phyloP scores from a whole-genome alignment of 2,329 filamentous ascomycete species.

The Hypomyces perniciosus region DNA sequence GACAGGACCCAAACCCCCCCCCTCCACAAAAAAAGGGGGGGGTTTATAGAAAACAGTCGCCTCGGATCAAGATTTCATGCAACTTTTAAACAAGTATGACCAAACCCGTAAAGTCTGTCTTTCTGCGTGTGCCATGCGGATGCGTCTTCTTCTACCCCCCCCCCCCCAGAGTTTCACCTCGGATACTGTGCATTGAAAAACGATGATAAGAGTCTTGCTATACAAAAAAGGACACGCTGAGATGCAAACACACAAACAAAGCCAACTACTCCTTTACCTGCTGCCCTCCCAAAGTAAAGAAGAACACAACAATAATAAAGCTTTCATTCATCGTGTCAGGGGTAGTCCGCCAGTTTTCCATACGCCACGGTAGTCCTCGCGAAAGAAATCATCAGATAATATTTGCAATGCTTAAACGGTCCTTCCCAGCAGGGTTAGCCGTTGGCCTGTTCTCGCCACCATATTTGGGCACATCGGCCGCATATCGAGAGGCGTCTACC shows the following conservation, averaged over 20 bases:
- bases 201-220: no score
- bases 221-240: no score
- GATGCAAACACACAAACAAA: no score
- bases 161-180: no score
- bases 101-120: no score
- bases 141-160: no score
- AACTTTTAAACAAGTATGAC: no score
- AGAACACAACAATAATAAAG: not conserved
- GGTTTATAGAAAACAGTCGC: not conserved
- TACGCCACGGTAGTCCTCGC: not conserved
- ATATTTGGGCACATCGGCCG: constrained; percentile 21
- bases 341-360: not conserved
- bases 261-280: not conserved
- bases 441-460: constrained; percentile 20
- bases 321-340: not conserved
- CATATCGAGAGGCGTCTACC: constrained; percentile 26
- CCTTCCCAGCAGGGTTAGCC: constrained; percentile 23
- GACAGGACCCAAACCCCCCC: not conserved
- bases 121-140: no score
- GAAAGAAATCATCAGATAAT: constrained; percentile 31
- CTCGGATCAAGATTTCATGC: not conserved
- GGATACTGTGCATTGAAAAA: no score
- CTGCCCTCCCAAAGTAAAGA: not conserved
- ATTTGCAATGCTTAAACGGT: constrained; percentile 38
- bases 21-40: not conserved